A percentile compares a stretch with the other conserved stretches of the same genome.
Evolutionary conservation across 2,329 filamentous ascomycete genomes (phyloP).

Genomic region (Fusarium circinatum): DNA sequence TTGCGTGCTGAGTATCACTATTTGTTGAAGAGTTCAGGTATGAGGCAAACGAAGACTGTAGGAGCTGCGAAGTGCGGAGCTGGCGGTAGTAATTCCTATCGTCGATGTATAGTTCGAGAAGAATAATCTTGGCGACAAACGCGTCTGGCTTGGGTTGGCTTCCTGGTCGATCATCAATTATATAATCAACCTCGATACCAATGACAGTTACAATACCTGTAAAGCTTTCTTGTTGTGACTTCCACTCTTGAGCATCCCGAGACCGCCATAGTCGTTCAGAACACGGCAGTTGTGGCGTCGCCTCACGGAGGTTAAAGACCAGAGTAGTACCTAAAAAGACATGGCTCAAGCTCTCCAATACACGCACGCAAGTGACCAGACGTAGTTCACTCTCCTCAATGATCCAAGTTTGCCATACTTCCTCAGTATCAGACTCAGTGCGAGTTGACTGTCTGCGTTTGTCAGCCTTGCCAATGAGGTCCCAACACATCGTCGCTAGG

Average conservation of each 20-base stretch:
- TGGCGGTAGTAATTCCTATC: not conserved
- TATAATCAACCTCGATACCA: accelerated
- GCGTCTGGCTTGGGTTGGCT: accelerated
- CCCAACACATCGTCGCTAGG: not conserved
- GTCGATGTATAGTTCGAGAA: not conserved
- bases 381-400: not conserved
- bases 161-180: accelerated
- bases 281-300: not conserved
- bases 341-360: not conserved
- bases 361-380: not conserved
- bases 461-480: not conserved
- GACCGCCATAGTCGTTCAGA: not conserved
- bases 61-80: accelerated
- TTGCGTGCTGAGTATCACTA: accelerated
- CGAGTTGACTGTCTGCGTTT: not conserved
- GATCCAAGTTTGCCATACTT: not conserved
- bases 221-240: accelerated
- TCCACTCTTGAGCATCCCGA: not conserved
- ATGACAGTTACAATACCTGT: not conserved
- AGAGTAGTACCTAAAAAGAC: not conserved
- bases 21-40: accelerated
- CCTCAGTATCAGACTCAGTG: accelerated
- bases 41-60: not conserved
- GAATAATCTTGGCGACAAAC: not conserved
- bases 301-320: not conserved